Percentiles rank a stretch among this genome's conserved stretches.
These are phyloP conservation scores for Malassezia vespertilionis DNA, from an alignment of 1,284 basidiomycete species.

Conservation along the genomic window DNA sequence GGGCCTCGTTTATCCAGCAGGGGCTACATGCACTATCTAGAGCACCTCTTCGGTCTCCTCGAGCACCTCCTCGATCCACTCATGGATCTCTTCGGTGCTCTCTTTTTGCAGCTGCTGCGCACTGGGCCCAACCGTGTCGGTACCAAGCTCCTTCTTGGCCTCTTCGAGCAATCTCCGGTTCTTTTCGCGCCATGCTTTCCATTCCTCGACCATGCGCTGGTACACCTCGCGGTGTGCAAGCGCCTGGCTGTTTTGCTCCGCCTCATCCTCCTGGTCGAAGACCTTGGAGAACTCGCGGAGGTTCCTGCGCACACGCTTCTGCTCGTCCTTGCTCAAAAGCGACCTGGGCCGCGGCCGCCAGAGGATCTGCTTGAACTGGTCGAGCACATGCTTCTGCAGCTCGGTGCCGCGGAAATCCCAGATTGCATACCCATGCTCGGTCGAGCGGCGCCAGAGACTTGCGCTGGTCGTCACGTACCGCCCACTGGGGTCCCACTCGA, in stretches of 20 bases:
- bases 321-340: slow-evolving; percentile 75
- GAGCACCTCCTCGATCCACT: slow-evolving; percentile 47
- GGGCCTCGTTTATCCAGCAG: no score
- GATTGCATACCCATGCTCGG: slow-evolving; percentile 90
- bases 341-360: slow-evolving; percentile 91
- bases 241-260: slow-evolving; percentile 84
- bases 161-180: slow-evolving; percentile 30
- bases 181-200: slow-evolving; percentile 75
- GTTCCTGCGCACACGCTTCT: slow-evolving; percentile 76
- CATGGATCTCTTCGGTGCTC: slow-evolving; percentile 43
- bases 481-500: slow-evolving; percentile 96
- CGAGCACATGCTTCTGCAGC: slow-evolving; percentile 73
- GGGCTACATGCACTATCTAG: not conserved
- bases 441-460: slow-evolving; percentile 87
- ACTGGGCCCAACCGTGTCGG: slow-evolving; percentile 22
- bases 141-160: slow-evolving; percentile 27
- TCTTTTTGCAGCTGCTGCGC: slow-evolving; percentile 37
- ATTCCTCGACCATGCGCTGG: slow-evolving; percentile 87
- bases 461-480: slow-evolving; percentile 87
- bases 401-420: slow-evolving; percentile 98
- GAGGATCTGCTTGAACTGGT: slow-evolving; percentile 96
- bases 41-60: slow-evolving; percentile 43
- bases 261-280: slow-evolving; percentile 94
- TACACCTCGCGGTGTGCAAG: slow-evolving; percentile 84
- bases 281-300: slow-evolving; percentile 78